These are phyloP conservation scores for Peniophora sp. DNA, from an alignment of 1,284 basidiomycete species.

Conservation along the genomic window DNA sequence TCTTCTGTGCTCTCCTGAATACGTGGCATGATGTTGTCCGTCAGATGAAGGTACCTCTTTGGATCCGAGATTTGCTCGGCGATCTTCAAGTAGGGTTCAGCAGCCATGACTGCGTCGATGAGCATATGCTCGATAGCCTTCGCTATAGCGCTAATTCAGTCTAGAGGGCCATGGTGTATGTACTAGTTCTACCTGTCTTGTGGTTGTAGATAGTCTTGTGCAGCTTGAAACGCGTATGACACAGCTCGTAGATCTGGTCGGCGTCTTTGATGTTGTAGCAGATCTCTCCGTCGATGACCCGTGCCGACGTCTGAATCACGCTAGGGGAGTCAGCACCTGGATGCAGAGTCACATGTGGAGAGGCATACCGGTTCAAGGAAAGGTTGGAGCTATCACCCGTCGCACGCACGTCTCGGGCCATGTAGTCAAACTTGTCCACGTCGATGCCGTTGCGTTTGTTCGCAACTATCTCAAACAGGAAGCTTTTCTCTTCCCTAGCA, in stretches of 20 bases:
- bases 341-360: not conserved
- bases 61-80: conserved; percentile 50
- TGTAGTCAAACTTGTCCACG: conserved; percentile 82
- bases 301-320: conserved; percentile 55
- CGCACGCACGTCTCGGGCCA: conserved; percentile 61
- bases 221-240: conserved; percentile 60
- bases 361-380: conserved; percentile 38
- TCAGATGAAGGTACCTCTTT: conserved; percentile 51
- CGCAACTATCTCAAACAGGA: conserved; percentile 66
- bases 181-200: conserved; percentile 50
- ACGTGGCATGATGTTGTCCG: conserved; percentile 52
- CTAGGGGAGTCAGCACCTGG: conserved; percentile 23
- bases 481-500: conserved; percentile 26
- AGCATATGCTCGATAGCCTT: conserved; percentile 76
- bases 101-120: conserved; percentile 58
- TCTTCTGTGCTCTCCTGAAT: conserved; percentile 33
- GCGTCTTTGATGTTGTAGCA: conserved; percentile 77
- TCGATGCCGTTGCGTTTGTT: conserved; percentile 74
- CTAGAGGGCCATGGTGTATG: not conserved
- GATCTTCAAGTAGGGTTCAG: conserved; percentile 56
- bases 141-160: conserved; percentile 23
- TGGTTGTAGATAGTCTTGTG: conserved; percentile 75
- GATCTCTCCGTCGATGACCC: conserved; percentile 65
- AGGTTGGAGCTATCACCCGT: conserved; percentile 57
- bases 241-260: conserved; percentile 66